These are phyloP conservation scores for Excoecaria agallocha DNA, from an alignment of 345 rosid species.

Conservation along the genomic window DNA sequence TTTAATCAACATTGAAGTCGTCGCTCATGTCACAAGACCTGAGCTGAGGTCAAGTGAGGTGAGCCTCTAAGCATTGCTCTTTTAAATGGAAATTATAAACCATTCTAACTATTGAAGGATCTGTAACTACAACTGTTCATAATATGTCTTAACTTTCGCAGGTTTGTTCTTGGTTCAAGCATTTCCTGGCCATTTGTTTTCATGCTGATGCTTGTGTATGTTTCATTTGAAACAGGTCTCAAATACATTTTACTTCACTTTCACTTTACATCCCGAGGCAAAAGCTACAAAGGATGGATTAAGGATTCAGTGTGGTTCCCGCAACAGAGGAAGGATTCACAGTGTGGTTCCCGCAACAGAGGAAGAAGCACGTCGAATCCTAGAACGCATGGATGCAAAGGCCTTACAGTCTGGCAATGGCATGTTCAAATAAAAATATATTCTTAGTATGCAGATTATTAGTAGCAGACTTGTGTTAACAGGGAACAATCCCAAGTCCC, in stretches of 20 bases:
- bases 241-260: slow-evolving; percentile 77
- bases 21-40: slow-evolving; percentile 93
- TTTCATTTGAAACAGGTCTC: slow-evolving; percentile 52
- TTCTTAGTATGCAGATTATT: neutral
- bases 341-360: no score
- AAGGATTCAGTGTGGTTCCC: slow-evolving; percentile 70
- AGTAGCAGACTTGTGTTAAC: neutral
- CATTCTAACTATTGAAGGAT: neutral
- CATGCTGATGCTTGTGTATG: slow-evolving; percentile 3
- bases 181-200: neutral
- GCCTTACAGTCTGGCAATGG: slow-evolving; percentile 25
- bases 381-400: slow-evolving; percentile 72
- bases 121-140: neutral
- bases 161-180: neutral
- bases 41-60: slow-evolving; percentile 94
- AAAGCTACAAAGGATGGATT: slow-evolving; percentile 47
- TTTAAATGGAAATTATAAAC: neutral
- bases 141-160: neutral
- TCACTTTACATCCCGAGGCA: slow-evolving; percentile 67
- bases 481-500: neutral
- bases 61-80: slow-evolving; percentile 6
- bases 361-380: slow-evolving; percentile 73
- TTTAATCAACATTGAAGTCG: slow-evolving; percentile 76
- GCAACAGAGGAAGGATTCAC: no score
- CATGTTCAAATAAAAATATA: neutral